Evolutionary conservation across 441 rosid genomes (phyloP).

Genomic region (Brassica balearica): DNA sequence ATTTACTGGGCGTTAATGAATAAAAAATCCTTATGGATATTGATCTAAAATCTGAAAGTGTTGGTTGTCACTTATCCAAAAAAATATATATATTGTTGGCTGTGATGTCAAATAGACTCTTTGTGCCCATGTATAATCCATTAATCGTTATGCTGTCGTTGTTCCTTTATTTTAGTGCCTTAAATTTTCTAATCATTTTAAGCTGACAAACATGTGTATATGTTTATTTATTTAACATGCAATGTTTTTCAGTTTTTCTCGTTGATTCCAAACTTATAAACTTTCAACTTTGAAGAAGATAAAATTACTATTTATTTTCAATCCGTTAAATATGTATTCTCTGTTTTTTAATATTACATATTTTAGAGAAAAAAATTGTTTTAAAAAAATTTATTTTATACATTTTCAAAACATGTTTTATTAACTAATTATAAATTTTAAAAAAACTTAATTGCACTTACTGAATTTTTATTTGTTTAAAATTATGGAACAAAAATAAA

Average conservation of each 20-base stretch:
- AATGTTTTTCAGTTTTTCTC: constrained; percentile 16
- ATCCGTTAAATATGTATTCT: background rate
- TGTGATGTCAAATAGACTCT: constrained; percentile 13
- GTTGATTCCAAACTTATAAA: constrained; percentile 9
- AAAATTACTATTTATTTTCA: background rate
- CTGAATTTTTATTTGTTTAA: no score
- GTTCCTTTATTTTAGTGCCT: background rate
- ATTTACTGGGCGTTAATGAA: constrained; percentile 3
- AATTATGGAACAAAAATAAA: no score
- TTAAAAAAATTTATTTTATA: no score
- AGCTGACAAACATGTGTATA: constrained; percentile 9
- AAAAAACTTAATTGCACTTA: no score
- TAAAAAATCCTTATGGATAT: background rate
- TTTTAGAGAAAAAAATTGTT: no score
- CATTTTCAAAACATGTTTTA: no score
- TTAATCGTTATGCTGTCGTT: constrained; percentile 17
- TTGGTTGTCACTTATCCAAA: no score
- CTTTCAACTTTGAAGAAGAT: background rate
- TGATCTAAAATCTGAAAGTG: background rate
- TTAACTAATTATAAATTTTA: no score
- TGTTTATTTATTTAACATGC: background rate
- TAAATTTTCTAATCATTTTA: constrained; percentile 16
- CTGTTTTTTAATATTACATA: no score
- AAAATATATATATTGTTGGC: background rate
- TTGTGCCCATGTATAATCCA: background rate